Percentiles rank a stretch among this genome's conserved stretches.
Evolutionary conservation across 495 filamentous ascomycete genomes (phyloP).

Genomic region (Aspergillus saccharolyticus): DNA sequence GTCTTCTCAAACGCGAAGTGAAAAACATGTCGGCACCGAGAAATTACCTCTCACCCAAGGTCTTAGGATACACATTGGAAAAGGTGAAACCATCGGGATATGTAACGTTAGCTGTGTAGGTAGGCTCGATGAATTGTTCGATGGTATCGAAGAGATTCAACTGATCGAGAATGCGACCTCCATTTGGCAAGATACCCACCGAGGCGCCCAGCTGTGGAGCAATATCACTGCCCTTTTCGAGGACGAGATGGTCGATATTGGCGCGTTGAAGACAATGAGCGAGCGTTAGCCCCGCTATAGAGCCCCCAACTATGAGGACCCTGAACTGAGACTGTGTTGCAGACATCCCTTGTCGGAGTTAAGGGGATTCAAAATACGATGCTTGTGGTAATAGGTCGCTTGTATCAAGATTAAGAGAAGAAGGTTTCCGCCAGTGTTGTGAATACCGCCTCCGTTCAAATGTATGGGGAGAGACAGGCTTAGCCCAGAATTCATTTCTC

Average conservation of each 20-base stretch:
- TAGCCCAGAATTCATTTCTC: not conserved
- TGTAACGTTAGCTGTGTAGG: slow-evolving; percentile 9
- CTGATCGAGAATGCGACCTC: slow-evolving; percentile 44
- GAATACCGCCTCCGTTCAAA: not conserved
- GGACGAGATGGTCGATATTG: slow-evolving; percentile 44
- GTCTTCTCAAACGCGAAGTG: slow-evolving; percentile 1
- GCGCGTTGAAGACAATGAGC: slow-evolving; percentile 41
- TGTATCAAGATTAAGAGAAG: not conserved
- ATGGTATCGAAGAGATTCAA: slow-evolving; percentile 37
- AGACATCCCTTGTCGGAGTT: not conserved
- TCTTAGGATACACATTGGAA: slow-evolving; percentile 8
- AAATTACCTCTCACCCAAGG: slow-evolving; percentile 2
- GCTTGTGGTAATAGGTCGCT: not conserved
- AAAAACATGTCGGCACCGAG: too few species aligned
- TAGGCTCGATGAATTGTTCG: slow-evolving; percentile 7
- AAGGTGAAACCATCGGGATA: slow-evolving; percentile 17
- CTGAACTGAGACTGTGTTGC: slow-evolving; percentile 23
- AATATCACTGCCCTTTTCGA: slow-evolving; percentile 37
- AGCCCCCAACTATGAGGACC: slow-evolving; percentile 49
- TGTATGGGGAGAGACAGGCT: not conserved
- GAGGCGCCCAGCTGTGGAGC: slow-evolving; percentile 35
- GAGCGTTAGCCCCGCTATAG: slow-evolving; percentile 42
- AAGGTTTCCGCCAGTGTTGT: not conserved
- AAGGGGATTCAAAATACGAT: not conserved
- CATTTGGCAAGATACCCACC: slow-evolving; percentile 30